These are phyloP conservation scores for Metschnikowia reukaufii DNA, from an alignment of 805 yeast species.

Conservation along the genomic window DNA sequence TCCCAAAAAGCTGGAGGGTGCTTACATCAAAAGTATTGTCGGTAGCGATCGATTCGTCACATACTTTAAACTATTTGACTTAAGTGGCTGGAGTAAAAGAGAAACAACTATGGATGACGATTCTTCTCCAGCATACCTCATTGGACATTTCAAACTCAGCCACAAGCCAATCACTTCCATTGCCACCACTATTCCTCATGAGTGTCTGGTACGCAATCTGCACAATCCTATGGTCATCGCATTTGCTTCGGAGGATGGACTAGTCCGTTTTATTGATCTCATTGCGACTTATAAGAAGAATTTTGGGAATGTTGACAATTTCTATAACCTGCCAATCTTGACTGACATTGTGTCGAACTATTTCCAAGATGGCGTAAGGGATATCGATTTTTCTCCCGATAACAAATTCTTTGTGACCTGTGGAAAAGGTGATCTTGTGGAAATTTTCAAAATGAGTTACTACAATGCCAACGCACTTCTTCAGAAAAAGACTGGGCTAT, in stretches of 20 bases:
- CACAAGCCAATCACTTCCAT: slow-evolving; percentile 55
- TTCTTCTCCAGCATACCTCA: slow-evolving; percentile 14
- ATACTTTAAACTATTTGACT: slow-evolving; percentile 37
- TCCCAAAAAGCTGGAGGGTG: slow-evolving; percentile 3
- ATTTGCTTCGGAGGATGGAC: slow-evolving; percentile 66
- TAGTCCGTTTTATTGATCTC: slow-evolving; percentile 56
- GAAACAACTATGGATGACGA: neutral
- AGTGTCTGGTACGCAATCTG: slow-evolving; percentile 15
- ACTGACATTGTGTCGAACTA: slow-evolving; percentile 62
- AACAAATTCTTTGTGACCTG: slow-evolving; percentile 46
- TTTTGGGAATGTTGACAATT: slow-evolving; percentile 26
- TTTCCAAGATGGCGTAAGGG: slow-evolving; percentile 60
- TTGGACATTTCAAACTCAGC: slow-evolving; percentile 65
- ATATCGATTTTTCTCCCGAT: slow-evolving; percentile 49
- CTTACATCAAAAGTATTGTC: slow-evolving; percentile 20
- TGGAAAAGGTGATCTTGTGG: slow-evolving; percentile 56
- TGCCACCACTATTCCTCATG: slow-evolving; percentile 31
- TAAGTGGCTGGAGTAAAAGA: slow-evolving; percentile 27
- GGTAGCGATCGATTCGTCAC: slow-evolving; percentile 34
- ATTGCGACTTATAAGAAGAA: slow-evolving; percentile 28
- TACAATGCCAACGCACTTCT: slow-evolving; percentile 40
- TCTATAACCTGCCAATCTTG: slow-evolving; percentile 26
- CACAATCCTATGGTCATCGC: slow-evolving; percentile 47
- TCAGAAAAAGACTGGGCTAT: slow-evolving; percentile 4
- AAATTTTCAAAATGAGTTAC: slow-evolving; percentile 40